Percentiles rank a stretch among this genome's conserved stretches.
phyloP scores from a whole-genome alignment of 305 asterid genomes.

The Solanum aculeatissimum region DNA sequence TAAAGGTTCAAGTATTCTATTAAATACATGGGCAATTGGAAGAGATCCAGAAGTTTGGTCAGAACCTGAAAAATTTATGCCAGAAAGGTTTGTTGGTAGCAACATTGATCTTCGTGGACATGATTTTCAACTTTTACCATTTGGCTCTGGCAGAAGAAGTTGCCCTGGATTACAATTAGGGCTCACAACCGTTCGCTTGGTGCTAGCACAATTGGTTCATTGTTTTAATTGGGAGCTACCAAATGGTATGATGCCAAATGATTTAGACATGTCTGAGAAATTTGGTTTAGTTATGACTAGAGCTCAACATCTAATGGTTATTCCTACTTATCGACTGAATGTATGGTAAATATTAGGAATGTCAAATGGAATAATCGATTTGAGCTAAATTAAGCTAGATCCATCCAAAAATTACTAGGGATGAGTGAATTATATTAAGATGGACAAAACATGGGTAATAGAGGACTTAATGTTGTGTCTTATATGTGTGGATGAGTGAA shows the following conservation, averaged over 20 bases:
- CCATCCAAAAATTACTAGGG: not conserved
- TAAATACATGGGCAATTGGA: not conserved
- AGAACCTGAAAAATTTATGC: not conserved
- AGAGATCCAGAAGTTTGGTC: not conserved
- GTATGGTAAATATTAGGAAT: not conserved
- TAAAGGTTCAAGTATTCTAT: not conserved
- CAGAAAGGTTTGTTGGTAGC: not conserved
- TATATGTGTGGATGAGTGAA: not conserved
- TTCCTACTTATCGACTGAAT: not conserved
- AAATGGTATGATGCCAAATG: not conserved
- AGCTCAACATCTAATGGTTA: not conserved
- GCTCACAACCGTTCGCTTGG: not conserved
- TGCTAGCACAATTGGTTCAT: not conserved
- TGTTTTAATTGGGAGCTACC: not conserved
- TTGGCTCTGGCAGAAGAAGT: not conserved
- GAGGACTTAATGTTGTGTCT: not conserved
- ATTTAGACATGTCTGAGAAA: not conserved
- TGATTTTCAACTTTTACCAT: not conserved
- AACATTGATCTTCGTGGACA: not conserved
- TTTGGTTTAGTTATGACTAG: not conserved
- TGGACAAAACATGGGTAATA: not conserved
- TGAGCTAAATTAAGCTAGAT: not conserved
- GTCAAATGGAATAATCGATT: not conserved
- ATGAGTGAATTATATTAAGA: not conserved
- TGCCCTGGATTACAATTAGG: constrained; percentile 3